These are phyloP conservation scores for Barnettozyma botsteinii DNA, from an alignment of 805 yeast species.

Conservation along the genomic window DNA sequence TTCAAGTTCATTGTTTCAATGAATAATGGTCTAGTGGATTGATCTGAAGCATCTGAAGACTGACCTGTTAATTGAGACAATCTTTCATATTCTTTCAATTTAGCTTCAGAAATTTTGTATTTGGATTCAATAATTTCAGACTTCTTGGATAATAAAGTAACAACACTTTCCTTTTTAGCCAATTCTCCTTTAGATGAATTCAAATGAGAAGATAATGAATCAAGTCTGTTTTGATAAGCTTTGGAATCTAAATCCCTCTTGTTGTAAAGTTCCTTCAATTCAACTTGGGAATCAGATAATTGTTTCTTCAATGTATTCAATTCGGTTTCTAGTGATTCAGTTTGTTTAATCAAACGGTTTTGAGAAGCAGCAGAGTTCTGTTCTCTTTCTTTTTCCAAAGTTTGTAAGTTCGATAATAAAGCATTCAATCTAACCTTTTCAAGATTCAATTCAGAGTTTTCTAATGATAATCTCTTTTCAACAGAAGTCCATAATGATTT, in stretches of 20 bases:
- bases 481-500: conserved; percentile 42
- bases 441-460: conserved; percentile 44
- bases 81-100: conserved; percentile 27
- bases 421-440: conserved; percentile 58
- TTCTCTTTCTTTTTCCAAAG: conserved; percentile 58
- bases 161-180: conserved; percentile 32
- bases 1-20: conserved; percentile 29
- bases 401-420: conserved; percentile 54
- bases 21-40: conserved; percentile 16
- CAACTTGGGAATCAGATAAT: conserved; percentile 42
- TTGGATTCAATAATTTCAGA: conserved; percentile 30
- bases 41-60: conserved; percentile 18
- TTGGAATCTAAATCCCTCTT: conserved; percentile 54
- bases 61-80: conserved; percentile 9
- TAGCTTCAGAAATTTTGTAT: conserved; percentile 26
- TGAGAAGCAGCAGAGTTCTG: conserved; percentile 43
- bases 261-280: conserved; percentile 44
- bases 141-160: conserved; percentile 36
- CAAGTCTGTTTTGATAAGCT: conserved; percentile 55
- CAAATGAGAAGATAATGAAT: conserved; percentile 43
- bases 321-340: conserved; percentile 45
- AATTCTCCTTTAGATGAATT: conserved; percentile 37
- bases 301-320: conserved; percentile 39
- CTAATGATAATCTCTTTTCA: conserved; percentile 46
- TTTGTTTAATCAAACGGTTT: conserved; percentile 41